Conservation (phyloP, 2,329 filamentous ascomycete genomes). For the Sporothrix sp. region DNA sequence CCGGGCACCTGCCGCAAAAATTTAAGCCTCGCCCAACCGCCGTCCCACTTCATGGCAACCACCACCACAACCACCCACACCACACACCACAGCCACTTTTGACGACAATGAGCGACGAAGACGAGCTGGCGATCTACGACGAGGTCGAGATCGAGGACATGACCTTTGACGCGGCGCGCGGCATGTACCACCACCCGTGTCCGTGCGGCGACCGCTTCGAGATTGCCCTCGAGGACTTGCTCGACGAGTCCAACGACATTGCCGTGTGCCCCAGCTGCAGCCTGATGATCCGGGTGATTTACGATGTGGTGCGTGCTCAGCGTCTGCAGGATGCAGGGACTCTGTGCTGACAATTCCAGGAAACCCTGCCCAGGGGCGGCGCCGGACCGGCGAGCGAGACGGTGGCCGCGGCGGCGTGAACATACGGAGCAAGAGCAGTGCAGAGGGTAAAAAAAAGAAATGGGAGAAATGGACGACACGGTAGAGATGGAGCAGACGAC, state of each 20-base stretch:
- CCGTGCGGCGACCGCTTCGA: slow-evolving; percentile 96
- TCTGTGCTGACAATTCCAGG: not conserved
- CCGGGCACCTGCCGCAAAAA: too few species aligned
- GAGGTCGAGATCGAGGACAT: slow-evolving; percentile 99
- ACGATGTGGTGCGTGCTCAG: slow-evolving; percentile 59
- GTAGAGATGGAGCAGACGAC: not conserved
- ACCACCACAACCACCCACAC: not conserved
- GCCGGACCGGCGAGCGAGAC: slow-evolving; percentile 4
- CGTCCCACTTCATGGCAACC: too few species aligned
- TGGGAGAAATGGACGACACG: not conserved
- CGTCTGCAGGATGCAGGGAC: too few species aligned
- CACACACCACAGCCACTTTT: not conserved
- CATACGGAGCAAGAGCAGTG: not conserved
- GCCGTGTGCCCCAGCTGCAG: slow-evolving; percentile 97
- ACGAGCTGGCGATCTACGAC: slow-evolving; percentile 71
- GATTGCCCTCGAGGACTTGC: slow-evolving; percentile 73
- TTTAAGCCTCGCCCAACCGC: too few species aligned
- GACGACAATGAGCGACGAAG: slow-evolving; percentile 50
- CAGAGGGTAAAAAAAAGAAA: not conserved
- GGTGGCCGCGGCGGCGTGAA: slow-evolving; percentile 6
- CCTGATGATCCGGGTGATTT: slow-evolving; percentile 92
- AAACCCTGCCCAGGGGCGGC: slow-evolving; percentile 7
- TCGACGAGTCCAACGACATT: slow-evolving; percentile 76
- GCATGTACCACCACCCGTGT: slow-evolving; percentile 93
- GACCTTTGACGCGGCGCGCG: slow-evolving; percentile 72